These are phyloP conservation scores for Ophiocordyceps australis DNA, from an alignment of 2,329 filamentous ascomycete genomes.

Conservation along the genomic window DNA sequence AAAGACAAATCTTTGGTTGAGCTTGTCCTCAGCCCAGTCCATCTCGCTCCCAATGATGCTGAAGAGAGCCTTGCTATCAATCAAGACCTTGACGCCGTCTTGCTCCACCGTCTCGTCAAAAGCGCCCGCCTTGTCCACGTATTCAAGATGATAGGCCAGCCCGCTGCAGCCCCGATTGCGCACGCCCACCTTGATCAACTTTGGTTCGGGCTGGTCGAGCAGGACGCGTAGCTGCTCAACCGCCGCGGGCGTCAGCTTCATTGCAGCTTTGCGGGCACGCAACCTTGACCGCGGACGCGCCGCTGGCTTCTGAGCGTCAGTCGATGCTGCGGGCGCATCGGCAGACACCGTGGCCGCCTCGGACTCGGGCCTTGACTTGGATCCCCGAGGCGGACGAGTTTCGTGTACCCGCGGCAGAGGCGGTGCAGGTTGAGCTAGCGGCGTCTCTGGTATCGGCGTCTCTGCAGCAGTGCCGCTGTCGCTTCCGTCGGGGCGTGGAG, in stretches of 20 bases:
- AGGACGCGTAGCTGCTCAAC: conserved; percentile 62
- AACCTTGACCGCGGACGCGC: conserved; percentile 16
- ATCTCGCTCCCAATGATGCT: conserved; percentile 98
- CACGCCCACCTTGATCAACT: conserved; percentile 86
- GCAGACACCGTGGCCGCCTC: conserved; percentile 4
- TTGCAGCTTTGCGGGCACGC: conserved; percentile 69
- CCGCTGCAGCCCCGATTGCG: conserved; percentile 90
- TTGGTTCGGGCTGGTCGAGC: conserved; percentile 71
- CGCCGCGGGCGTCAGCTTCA: conserved; percentile 66
- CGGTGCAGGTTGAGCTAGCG: conserved; percentile 25
- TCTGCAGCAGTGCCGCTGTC: too few relatives aligned
- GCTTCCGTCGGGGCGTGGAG: conserved; percentile 17
- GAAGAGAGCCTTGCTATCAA: conserved; percentile 93
- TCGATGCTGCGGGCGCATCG: conserved; percentile 2
- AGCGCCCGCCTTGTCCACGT: conserved; percentile 72
- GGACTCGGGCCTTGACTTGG: conserved; percentile 7
- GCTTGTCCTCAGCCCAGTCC: conserved; percentile 95
- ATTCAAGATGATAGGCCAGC: conserved; percentile 83
- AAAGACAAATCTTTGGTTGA: conserved; percentile 85
- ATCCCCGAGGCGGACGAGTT: conserved; percentile 23
- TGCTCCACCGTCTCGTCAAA: conserved; percentile 93
- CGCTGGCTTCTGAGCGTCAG: conserved; percentile 47
- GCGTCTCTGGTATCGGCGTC: conserved; percentile 25
- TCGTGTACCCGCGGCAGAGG: conserved; percentile 31
- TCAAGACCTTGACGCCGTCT: conserved; percentile 86